Evolutionary conservation across 2,329 filamentous ascomycete genomes (phyloP), one percentile per base, ranked within the genome.

Genomic region (Microdochium trichocladiopsis): DNA sequence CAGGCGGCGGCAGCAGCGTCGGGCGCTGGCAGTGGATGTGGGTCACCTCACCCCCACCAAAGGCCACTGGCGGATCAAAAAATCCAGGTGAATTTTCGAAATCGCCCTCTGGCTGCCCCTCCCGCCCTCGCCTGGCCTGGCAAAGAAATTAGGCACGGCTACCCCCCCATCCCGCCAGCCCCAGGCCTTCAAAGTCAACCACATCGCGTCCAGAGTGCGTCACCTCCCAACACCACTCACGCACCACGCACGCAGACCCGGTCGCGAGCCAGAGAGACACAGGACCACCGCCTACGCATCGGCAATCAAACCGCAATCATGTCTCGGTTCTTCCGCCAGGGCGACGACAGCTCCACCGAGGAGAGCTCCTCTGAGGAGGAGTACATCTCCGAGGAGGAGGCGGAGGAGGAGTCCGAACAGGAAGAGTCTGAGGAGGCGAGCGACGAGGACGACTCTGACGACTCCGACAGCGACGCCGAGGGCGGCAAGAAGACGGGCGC

Each of bases 311-410:
- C 59, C 57, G 60, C 64, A 70, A 88, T 68, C 57, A 94, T 93
- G 88, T 97, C 94, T 82, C 88, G 91, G 78, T 99, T 97, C 76
- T 97, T 97, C 82, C 88, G 90, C 73, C 88, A 88, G 71, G 88
- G 87, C 66, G 78, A 82, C 77, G 92, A 95, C 75, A 96, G 92
- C 84, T 96, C 93, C 67, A 90, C 84, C 79, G 92, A 96, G 75
- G 92, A 84, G 77, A 90, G 90, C 80, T 95, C 90, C 66, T 93
- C 96, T 64, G 93, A 97, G 79, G 92, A 97, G 77, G 87, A 92
- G 74, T 86, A 96, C 74, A 95, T 95, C 84, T 83, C 81, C 62
- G 86, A 87, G 63, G 85, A 85, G 71, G 87, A 89, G 69, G 81
- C 85, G 65, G 74, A 78, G 60, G 69, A 74, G 59, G 69, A 74